Evolutionary conservation across 129 eudicot species (phyloP).

Genomic region (Flaveria robusta): DNA sequence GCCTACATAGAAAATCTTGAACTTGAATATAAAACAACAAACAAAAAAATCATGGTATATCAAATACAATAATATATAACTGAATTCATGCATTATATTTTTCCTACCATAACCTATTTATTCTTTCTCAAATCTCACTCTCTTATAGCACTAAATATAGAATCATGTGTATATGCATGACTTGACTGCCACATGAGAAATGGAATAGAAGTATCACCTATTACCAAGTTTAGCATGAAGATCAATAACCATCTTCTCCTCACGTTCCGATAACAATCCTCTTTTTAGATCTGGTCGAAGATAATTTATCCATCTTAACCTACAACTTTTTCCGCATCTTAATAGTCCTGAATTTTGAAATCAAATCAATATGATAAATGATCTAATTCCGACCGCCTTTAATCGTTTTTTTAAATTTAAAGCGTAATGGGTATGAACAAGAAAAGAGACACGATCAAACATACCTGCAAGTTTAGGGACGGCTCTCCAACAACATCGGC

Average conservation of each 20-base stretch:
- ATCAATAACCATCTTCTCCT: constrained; percentile 73
- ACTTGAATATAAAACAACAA: too few relatives aligned
- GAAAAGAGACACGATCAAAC: neutral
- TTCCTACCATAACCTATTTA: neutral
- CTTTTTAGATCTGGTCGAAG: constrained; percentile 74
- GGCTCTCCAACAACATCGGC: constrained; percentile 89
- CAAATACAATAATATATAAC: too few relatives aligned
- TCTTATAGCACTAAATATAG: neutral
- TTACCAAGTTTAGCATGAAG: constrained; percentile 92
- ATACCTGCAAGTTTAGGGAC: constrained; percentile 83
- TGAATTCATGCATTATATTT: neutral
- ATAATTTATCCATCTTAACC: constrained; percentile 86
- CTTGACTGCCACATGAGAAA: constrained; percentile 32
- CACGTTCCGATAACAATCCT: constrained; percentile 70
- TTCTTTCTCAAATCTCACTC: neutral
- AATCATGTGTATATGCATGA: constrained; percentile 34
- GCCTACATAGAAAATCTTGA: neutral
- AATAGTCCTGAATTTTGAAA: constrained; percentile 57
- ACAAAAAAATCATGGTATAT: too few relatives aligned
- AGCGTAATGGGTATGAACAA: neutral
- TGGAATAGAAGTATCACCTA: constrained; percentile 40
- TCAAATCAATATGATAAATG: neutral
- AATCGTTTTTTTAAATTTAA: too few relatives aligned
- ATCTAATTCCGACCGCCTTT: neutral
- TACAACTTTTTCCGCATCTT: constrained; percentile 89